Evolutionary conservation across 768 basidiomycete species (phyloP).

Genomic region (Suillus americanus): DNA sequence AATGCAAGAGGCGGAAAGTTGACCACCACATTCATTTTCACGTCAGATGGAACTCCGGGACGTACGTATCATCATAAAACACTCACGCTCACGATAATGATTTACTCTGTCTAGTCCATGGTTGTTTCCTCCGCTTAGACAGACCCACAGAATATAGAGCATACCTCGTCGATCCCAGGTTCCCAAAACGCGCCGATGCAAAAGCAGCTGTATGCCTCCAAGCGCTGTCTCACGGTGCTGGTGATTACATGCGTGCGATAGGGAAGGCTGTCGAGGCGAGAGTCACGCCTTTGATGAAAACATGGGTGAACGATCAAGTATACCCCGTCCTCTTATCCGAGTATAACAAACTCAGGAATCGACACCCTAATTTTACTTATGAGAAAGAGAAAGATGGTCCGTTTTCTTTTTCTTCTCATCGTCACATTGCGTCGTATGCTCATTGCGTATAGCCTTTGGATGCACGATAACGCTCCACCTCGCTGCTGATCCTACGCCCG

Average conservation of each 20-base stretch:
- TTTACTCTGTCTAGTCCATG: constrained; percentile 44
- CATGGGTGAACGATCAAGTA: constrained; percentile 44
- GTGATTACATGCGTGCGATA: constrained; percentile 52
- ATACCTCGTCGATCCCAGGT: constrained; percentile 63
- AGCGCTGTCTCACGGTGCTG: constrained; percentile 64
- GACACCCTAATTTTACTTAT: constrained; percentile 41
- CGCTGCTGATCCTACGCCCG: constrained; percentile 28
- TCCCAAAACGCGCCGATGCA: constrained; percentile 62
- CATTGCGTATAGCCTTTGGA: constrained; percentile 47
- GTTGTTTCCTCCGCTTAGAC: constrained; percentile 60
- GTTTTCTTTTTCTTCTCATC: constrained; percentile 2
- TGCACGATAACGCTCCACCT: constrained; percentile 48
- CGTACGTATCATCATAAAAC: constrained; percentile 37
- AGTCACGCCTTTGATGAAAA: constrained; percentile 45
- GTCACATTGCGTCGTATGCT: not conserved
- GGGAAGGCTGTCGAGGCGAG: constrained; percentile 42
- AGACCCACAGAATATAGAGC: constrained; percentile 51
- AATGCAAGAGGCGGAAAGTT: constrained; percentile 50
- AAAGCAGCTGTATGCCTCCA: constrained; percentile 65
- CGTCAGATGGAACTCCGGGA: constrained; percentile 39
- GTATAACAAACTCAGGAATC: constrained; percentile 40
- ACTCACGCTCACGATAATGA: not conserved
- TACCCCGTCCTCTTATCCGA: constrained; percentile 46
- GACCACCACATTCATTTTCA: constrained; percentile 43
- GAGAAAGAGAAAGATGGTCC: constrained; percentile 52